Evolutionary conservation across 129 eudicot species (phyloP).

Genomic region (Chrysanthemum makinoi): DNA sequence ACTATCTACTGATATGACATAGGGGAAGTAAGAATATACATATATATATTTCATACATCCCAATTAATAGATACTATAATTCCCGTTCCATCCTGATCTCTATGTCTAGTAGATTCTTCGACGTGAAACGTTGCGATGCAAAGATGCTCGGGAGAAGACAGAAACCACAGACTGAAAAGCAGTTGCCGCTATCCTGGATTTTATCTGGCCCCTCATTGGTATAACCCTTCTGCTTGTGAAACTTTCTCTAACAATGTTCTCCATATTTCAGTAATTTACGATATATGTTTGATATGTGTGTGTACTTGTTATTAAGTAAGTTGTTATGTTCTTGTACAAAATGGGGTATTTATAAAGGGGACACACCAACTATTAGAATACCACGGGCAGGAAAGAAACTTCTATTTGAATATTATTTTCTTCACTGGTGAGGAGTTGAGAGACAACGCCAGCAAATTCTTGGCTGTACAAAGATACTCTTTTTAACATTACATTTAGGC

Average conservation of each 20-base stretch:
- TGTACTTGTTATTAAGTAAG: neutral
- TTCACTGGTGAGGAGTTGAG: slow-evolving; percentile 20
- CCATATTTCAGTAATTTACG: slow-evolving; percentile 15
- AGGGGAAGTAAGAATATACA: too few relatives aligned
- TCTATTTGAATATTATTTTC: slow-evolving; percentile 3
- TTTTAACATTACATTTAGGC: slow-evolving; percentile 8
- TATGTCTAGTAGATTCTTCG: slow-evolving; percentile 4
- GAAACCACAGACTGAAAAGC: slow-evolving; percentile 55
- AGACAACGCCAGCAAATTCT: slow-evolving; percentile 31
- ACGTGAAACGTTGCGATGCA: slow-evolving; percentile 17
- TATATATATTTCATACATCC: too few relatives aligned
- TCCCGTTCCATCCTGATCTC: neutral
- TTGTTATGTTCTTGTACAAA: slow-evolving; percentile 10
- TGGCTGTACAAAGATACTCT: slow-evolving; percentile 20
- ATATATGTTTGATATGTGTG: slow-evolving; percentile 3
- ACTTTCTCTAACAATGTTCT: slow-evolving; percentile 27
- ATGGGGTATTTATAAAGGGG: slow-evolving; percentile 23
- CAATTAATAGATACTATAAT: neutral
- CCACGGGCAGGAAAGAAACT: slow-evolving; percentile 27
- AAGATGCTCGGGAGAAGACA: slow-evolving; percentile 30
- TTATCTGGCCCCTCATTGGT: slow-evolving; percentile 64
- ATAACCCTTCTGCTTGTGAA: slow-evolving; percentile 34
- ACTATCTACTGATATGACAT: too few relatives aligned
- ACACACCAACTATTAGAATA: slow-evolving; percentile 1
- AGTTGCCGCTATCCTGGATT: slow-evolving; percentile 48